phyloP scores from a whole-genome alignment of 2,329 filamentous ascomycete species.

The Fusarium dlaminii region DNA sequence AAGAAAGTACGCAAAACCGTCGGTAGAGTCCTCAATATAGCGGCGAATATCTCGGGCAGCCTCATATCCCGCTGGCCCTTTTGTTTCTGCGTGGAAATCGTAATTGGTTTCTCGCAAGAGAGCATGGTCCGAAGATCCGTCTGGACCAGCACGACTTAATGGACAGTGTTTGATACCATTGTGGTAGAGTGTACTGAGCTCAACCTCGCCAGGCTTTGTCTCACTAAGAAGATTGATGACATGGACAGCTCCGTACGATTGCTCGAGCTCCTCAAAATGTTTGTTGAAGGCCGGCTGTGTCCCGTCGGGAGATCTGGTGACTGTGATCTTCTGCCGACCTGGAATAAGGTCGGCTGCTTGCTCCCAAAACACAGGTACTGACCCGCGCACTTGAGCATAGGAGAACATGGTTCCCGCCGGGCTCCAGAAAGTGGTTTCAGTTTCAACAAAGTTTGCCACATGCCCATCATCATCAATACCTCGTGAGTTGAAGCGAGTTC shows the following conservation, averaged over 20 bases:
- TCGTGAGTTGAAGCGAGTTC: conserved; percentile 95
- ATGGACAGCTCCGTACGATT: conserved; percentile 89
- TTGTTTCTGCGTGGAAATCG: conserved; percentile 96
- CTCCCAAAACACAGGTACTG: conserved; percentile 97
- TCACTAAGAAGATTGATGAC: conserved; percentile 94
- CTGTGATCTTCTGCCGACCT: conserved; percentile 91
- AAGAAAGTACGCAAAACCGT: conserved; percentile 92
- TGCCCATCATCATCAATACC: conserved; percentile 98
- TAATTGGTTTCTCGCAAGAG: conserved; percentile 86
- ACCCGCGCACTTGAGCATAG: conserved; percentile 91
- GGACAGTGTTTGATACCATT: conserved; percentile 79
- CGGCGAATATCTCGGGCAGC: conserved; percentile 85
- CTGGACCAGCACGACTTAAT: conserved; percentile 68
- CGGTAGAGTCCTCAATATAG: conserved; percentile 80
- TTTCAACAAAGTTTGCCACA: conserved; percentile 99
- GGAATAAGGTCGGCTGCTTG: conserved; percentile 88
- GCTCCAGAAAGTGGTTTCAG: conserved; percentile 91
- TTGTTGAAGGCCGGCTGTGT: conserved; percentile 95
- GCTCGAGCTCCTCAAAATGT: conserved; percentile 88
- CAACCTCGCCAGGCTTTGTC: conserved; percentile 84
- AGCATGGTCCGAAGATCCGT: conserved; percentile 71
- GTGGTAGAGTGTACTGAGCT: conserved; percentile 82
- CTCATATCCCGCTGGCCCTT: conserved; percentile 86
- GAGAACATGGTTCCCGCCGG: conserved; percentile 84
- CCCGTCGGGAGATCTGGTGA: conserved; percentile 88